These are phyloP conservation scores for Globisporangium uncinulatum DNA, from an alignment of 352 stramenopile species.

Conservation along the genomic window DNA sequence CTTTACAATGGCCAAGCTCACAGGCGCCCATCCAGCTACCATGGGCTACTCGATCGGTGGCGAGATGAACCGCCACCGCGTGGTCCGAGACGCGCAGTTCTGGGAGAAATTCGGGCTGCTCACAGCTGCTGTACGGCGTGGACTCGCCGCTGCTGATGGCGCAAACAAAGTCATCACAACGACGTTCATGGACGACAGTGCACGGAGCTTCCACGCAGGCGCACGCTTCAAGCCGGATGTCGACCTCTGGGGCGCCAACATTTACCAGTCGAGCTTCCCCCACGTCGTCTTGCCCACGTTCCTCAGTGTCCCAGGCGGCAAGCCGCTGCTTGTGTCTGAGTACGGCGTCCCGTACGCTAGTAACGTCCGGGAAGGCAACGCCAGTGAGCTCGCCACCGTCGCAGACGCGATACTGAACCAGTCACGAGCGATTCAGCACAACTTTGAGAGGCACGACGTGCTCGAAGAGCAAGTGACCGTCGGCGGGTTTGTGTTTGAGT, in stretches of 20 bases:
- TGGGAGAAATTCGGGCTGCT: constrained; percentile 59
- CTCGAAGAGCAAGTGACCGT: constrained; percentile 48
- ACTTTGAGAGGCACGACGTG: constrained; percentile 40
- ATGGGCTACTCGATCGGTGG: constrained; percentile 74
- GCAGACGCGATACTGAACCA: constrained; percentile 38
- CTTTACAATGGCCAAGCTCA: constrained; percentile 53
- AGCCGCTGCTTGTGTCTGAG: constrained; percentile 54
- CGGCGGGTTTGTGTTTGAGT: constrained; percentile 71
- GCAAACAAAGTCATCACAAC: constrained; percentile 77
- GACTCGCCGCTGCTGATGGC: constrained; percentile 32
- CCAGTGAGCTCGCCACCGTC: constrained; percentile 33
- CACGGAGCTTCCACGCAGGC: constrained; percentile 35
- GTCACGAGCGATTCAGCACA: constrained; percentile 46
- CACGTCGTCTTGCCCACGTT: constrained; percentile 51
- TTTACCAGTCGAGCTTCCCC: constrained; percentile 63
- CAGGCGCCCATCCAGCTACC: constrained; percentile 37
- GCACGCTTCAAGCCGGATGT: constrained; percentile 44
- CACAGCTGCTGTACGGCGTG: constrained; percentile 40
- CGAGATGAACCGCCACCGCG: constrained; percentile 68
- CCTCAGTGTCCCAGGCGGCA: constrained; percentile 28
- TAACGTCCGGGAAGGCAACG: constrained; percentile 33
- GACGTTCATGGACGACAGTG: constrained; percentile 64
- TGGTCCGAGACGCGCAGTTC: constrained; percentile 44
- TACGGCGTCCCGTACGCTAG: constrained; percentile 61
- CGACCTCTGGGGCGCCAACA: constrained; percentile 66